phyloP scores from a whole-genome alignment of 495 filamentous ascomycete species.

The Extremus antarcticus region DNA sequence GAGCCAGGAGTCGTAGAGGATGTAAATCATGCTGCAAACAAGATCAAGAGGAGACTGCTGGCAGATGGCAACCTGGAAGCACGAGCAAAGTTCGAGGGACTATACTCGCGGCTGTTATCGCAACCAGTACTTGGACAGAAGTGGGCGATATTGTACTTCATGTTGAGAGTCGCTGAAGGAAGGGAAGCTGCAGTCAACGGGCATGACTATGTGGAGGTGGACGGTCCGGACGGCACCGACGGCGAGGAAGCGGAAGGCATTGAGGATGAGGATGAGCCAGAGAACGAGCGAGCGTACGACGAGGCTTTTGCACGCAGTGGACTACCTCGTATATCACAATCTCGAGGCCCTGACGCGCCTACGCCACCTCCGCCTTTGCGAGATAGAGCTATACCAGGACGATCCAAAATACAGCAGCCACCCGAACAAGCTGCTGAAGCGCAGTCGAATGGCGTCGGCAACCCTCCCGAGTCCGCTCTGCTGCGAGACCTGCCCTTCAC shows the following conservation, averaged over 20 bases:
- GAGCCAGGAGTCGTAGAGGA: constrained; percentile 40
- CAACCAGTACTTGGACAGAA: constrained; percentile 88
- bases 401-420: constrained; percentile 54
- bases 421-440: constrained; percentile 34
- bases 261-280: constrained; percentile 1
- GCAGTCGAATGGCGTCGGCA: constrained; percentile 10
- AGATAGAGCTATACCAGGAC: constrained; percentile 78
- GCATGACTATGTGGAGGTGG: background rate
- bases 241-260: constrained; percentile 13
- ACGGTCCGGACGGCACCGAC: background rate
- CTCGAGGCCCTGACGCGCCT: constrained; percentile 35
- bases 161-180: constrained; percentile 62
- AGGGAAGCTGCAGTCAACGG: constrained; percentile 21
- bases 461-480: constrained; percentile 54
- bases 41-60: constrained; percentile 80
- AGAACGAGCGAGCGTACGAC: constrained; percentile 28
- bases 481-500: constrained; percentile 89
- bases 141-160: constrained; percentile 88
- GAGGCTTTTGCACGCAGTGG: constrained; percentile 48
- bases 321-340: constrained; percentile 34
- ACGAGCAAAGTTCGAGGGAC: constrained; percentile 75
- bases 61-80: constrained; percentile 63
- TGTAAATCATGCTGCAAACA: constrained; percentile 80
- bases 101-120: constrained; percentile 76
- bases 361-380: constrained; percentile 69